Base-by-base conservation (phyloP, 2,329 filamentous ascomycete genomes). In the Ophiostoma novo-ulmi region DNA sequence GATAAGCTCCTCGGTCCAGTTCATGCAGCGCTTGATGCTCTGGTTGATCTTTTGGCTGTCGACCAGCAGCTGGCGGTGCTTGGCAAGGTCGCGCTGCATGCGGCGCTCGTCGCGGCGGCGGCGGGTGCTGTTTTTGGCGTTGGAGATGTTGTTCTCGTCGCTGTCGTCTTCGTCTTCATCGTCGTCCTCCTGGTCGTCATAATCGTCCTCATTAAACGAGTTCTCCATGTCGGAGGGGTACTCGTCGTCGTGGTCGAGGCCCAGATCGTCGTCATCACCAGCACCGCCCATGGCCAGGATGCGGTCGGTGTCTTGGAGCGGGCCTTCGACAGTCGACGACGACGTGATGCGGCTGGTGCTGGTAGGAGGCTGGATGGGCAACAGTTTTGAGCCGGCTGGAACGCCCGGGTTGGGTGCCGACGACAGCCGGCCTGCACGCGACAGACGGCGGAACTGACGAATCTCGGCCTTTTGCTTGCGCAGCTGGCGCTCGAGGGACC, bases 41-140 rank as follows among this genome's bases (percentile, higher is more conserved):
- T 96, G 92, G 77, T 97, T 98, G 84, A 98, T 93, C 81, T 93
- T 96, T 77, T 97, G 93, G 75, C 91, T 95, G 78, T 97, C 94
- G 55, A 93, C 83, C 10, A 99, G 86, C 1, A 98, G 83, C 76
- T 97, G 91, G 74, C 93, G 92, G 78, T 99, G 95, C 77, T 94
- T 94, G 3, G 89, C 86, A 0, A 99, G 84, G 79, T 99, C 95
- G 5, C 93, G 84, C 75, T 91, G 87, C n/a, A 98, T 83, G 39
- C 92, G 88, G 75, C 90, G 90, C 78, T 97, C 93, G 74, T 98
- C 94, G 69, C 87, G 86, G 67, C 87, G 85, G 35, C 71, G 73
- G 26, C 35, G 71, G 52, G n/a, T 88, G 85, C 73, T 91, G 82
- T 76, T 84, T 6, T 48, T 41, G 13, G n/a, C 11, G 44, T 4